Evolutionary conservation across 305 asterid species (phyloP).

Genomic region (Coffea humblotiana): DNA sequence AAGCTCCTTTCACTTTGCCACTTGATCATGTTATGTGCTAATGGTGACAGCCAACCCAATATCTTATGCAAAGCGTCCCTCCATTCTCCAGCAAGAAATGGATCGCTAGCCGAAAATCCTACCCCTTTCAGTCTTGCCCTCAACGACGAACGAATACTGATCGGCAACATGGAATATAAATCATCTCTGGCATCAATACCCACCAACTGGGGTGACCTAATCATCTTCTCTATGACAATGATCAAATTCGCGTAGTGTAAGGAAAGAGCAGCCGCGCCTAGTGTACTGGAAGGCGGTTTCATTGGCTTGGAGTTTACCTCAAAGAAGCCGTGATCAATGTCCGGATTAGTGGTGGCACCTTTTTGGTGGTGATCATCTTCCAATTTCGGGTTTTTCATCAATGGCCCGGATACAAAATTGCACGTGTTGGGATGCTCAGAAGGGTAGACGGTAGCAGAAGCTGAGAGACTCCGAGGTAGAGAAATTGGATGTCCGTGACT

Average conservation of each 20-base stretch:
- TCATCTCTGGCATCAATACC: constrained; percentile 91
- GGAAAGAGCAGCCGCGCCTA: constrained; percentile 78
- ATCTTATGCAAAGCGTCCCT: constrained; percentile 79
- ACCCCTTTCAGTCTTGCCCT: constrained; percentile 70
- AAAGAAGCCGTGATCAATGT: constrained; percentile 35
- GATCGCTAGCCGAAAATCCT: constrained; percentile 75
- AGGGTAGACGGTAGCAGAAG: constrained; percentile 83
- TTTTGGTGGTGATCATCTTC: constrained; percentile 6
- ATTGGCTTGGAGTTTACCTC: constrained; percentile 50
- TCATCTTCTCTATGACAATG: constrained; percentile 87
- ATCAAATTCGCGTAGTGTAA: constrained; percentile 84
- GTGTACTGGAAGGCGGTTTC: constrained; percentile 60
- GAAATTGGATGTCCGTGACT: constrained; percentile 43
- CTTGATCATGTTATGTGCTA: constrained; percentile 92
- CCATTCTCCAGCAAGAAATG: constrained; percentile 80
- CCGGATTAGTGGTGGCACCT: not conserved
- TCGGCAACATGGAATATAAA: constrained; percentile 78
- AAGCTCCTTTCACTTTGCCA: constrained; percentile 98
- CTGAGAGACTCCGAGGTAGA: constrained; percentile 65
- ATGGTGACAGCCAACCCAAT: constrained; percentile 81
- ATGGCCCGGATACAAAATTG: constrained; percentile 58
- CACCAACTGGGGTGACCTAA: constrained; percentile 71
- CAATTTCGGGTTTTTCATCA: constrained; percentile 36
- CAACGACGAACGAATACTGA: constrained; percentile 51
- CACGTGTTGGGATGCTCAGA: constrained; percentile 47